Evolutionary conservation across 2,329 filamentous ascomycete species (phyloP).

Genomic region (Hypocreales sp.): DNA sequence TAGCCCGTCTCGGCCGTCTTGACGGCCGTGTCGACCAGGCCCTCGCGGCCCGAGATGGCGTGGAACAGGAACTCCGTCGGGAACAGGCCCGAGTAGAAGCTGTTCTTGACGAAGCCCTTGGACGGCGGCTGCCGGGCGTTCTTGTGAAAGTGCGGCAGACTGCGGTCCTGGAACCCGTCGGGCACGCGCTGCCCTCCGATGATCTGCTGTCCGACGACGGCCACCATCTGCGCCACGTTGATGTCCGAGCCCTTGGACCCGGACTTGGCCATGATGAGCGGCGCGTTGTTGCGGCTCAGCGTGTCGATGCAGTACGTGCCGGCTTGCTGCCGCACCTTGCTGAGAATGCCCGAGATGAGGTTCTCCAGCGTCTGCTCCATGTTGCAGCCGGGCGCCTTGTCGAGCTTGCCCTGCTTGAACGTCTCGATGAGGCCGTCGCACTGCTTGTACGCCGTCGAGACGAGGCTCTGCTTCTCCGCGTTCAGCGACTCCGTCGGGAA

Average conservation of each 20-base stretch:
- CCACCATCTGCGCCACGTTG: slow-evolving; percentile 98
- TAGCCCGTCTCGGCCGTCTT: slow-evolving; percentile 98
- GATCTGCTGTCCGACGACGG: slow-evolving; percentile 93
- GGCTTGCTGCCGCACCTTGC: slow-evolving; percentile 78
- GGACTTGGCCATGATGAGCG: slow-evolving; percentile 91
- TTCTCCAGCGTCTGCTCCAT: slow-evolving; percentile 88
- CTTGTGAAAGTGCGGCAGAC: slow-evolving; percentile 88
- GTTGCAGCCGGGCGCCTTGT: slow-evolving; percentile 78
- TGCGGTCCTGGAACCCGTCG: slow-evolving; percentile 93
- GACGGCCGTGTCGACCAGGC: slow-evolving; percentile 94
- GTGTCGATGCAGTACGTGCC: slow-evolving; percentile 84
- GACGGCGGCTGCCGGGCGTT: slow-evolving; percentile 82
- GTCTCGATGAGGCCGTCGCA: slow-evolving; percentile 72
- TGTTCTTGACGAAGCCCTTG: slow-evolving; percentile 94
- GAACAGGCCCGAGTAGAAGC: slow-evolving; percentile 83
- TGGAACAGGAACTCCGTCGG: slow-evolving; percentile 96
- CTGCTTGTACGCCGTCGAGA: slow-evolving; percentile 61
- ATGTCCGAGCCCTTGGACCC: slow-evolving; percentile 95
- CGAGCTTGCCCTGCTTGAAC: slow-evolving; percentile 66
- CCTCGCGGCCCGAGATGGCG: slow-evolving; percentile 95
- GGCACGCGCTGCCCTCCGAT: slow-evolving; percentile 85
- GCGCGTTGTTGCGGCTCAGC: slow-evolving; percentile 80
- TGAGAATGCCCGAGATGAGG: slow-evolving; percentile 77
- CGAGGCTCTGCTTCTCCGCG: slow-evolving; percentile 57
- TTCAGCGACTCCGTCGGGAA: slow-evolving; percentile 63